Conservation (phyloP, 805 yeast genomes). For the Candida corydali region DNA sequence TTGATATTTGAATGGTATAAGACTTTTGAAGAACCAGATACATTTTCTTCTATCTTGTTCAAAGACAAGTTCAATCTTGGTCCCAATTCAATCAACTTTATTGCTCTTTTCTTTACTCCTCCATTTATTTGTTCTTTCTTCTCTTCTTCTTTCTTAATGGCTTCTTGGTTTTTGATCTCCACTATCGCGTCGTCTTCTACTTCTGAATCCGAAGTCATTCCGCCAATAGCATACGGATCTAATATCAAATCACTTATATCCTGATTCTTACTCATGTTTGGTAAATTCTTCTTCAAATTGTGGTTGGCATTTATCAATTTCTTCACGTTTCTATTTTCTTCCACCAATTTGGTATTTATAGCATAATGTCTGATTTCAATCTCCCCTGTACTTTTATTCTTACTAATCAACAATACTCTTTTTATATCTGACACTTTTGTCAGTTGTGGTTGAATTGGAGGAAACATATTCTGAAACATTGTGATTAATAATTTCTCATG, state of each 20-base stretch:
- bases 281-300: constrained; percentile 58
- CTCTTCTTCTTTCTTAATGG: constrained; percentile 16
- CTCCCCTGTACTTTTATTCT: constrained; percentile 62
- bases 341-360: constrained; percentile 81
- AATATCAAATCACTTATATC: constrained; percentile 83
- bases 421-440: constrained; percentile 72
- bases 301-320: constrained; percentile 61
- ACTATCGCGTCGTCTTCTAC: constrained; percentile 87
- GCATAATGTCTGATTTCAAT: constrained; percentile 88
- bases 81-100: constrained; percentile 88
- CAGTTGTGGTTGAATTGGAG: constrained; percentile 83
- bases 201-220: constrained; percentile 87
- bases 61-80: constrained; percentile 78
- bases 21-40: constrained; percentile 80
- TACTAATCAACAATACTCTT: constrained; percentile 80
- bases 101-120: constrained; percentile 65
- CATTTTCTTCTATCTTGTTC: constrained; percentile 86
- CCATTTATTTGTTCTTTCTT: constrained; percentile 13
- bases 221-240: constrained; percentile 79
- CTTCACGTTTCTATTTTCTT: constrained; percentile 68
- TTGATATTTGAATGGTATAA: constrained; percentile 70
- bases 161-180: constrained; percentile 40
- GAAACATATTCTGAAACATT: constrained; percentile 92
- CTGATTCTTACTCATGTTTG: constrained; percentile 59
- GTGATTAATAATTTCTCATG: constrained; percentile 83